Base-by-base conservation (phyloP, 345 rosid species). In the Ailanthus altissimus region DNA sequence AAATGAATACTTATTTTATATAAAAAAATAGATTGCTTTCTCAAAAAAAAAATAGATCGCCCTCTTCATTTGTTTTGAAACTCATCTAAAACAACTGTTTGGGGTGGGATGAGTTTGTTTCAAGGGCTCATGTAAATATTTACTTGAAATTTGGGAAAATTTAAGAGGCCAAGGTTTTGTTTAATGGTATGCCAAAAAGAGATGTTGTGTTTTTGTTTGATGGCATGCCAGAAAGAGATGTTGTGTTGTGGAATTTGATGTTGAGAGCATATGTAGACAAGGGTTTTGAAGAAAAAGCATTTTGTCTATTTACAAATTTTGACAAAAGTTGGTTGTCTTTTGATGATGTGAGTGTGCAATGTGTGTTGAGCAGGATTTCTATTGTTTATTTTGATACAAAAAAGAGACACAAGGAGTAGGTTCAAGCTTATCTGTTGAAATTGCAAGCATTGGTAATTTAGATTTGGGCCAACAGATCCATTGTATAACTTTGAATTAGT, bases 241-340 rank as follows among this genome's bases (percentile, higher is more conserved):
- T n/a, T n/a, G n/a, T n/a, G n/a, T n/a, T n/a, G n/a, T 87, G 92
- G 90, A 89, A 87, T 79, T 78, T 86, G 57, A 86, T 89, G 88
- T 83, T 87, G 67, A 84, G 82, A 72, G 90, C 85, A 9, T 81
- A 84, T 76, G 32, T 84, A 40, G 87, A 86, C 15, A 61, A 43
- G 59, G 87, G 84, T 80, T 75, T 75, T 42, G 61, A 70, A 15
- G 71, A 79, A 70, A 88, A 83, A 76, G 86, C 85, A 11, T 50
- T 83, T 5, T 10, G 8, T 10, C 77, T 84, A 28, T 81, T 88
- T 47, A 70, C 81, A 5, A 83, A 74, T 20, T 84, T 50, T n/a
- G n/a, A n/a, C n/a, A n/a, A n/a, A n/a, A n/a, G n/a, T n/a, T n/a
- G n/a, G n/a, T n/a, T n/a, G n/a, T n/a, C n/a, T n/a, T n/a, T n/a